phyloP scores from a whole-genome alignment of 176 grass and related monocot genomes.

The Lolium multiflorum region DNA sequence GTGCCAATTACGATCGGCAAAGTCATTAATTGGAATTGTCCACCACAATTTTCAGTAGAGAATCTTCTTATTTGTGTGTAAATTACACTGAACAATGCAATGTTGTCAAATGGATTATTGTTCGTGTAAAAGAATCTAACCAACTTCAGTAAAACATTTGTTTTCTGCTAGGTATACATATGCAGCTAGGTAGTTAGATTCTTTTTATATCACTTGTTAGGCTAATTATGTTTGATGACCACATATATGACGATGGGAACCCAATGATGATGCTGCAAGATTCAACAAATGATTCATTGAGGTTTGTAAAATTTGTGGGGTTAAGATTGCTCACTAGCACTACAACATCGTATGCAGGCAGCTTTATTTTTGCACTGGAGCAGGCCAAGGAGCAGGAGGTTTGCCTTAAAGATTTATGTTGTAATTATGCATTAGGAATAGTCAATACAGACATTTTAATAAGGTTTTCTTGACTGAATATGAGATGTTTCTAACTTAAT shows the following conservation, averaged over 20 bases:
- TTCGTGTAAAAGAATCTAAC: neutral
- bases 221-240: conserved; percentile 25
- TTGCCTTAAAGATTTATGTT: conserved; percentile 74
- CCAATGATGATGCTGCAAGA: conserved; percentile 81
- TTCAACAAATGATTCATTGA: conserved; percentile 95
- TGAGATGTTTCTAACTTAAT: neutral
- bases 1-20: no score
- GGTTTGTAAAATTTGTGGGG: conserved; percentile 45
- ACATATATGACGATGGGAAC: conserved; percentile 87
- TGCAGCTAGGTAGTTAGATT: neutral
- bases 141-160: neutral
- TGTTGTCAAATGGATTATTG: neutral
- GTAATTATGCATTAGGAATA: conserved; percentile 85
- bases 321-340: neutral
- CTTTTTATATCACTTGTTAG: neutral
- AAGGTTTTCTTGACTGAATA: conserved; percentile 51
- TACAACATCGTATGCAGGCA: neutral
- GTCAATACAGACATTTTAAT: conserved; percentile 93
- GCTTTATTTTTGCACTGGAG: conserved; percentile 34
- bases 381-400: conserved; percentile 71
- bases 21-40: neutral
- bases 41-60: neutral
- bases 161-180: neutral
- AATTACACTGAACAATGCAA: neutral
- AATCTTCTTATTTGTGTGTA: neutral